These are phyloP conservation scores for Hanseniaspora uvarum DNA, from an alignment of 1,139 yeast genomes.

Conservation along the genomic window DNA sequence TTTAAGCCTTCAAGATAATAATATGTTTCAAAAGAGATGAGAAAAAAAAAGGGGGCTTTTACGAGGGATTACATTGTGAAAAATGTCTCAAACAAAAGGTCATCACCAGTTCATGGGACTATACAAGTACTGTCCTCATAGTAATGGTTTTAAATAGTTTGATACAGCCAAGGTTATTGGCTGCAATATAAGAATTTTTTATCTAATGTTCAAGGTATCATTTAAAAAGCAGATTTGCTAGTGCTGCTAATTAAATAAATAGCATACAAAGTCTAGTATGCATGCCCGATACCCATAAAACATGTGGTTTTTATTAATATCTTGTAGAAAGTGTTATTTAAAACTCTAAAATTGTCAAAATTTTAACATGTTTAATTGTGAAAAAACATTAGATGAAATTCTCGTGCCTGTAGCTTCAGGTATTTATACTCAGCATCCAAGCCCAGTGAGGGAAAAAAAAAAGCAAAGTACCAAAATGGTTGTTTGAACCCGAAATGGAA, in stretches of 20 bases:
- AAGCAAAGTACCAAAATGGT: neutral
- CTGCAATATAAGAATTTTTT: neutral
- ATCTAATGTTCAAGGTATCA: neutral
- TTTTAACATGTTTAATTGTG: too few species aligned
- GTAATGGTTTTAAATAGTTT: slow-evolving; percentile 55
- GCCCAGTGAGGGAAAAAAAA: neutral
- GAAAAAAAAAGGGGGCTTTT: too few species aligned
- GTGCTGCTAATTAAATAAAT: neutral
- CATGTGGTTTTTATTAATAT: neutral
- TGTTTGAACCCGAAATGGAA: neutral
- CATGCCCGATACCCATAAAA: neutral
- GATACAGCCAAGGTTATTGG: slow-evolving; percentile 3
- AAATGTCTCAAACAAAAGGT: slow-evolving; percentile 62
- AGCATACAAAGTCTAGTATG: neutral
- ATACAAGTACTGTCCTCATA: slow-evolving; percentile 53
- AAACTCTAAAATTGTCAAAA: too few species aligned
- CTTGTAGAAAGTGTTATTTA: too few species aligned
- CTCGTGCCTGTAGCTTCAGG: too few species aligned
- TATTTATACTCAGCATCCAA: neutral
- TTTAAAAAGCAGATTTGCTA: neutral
- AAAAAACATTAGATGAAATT: too few species aligned
- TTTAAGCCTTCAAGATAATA: too few species aligned
- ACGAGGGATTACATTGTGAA: neutral
- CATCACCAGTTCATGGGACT: slow-evolving; percentile 65
- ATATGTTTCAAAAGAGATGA: too few species aligned